phyloP scores from a whole-genome alignment of 148 eudicot species.

The Pharnaceum exiguum region DNA sequence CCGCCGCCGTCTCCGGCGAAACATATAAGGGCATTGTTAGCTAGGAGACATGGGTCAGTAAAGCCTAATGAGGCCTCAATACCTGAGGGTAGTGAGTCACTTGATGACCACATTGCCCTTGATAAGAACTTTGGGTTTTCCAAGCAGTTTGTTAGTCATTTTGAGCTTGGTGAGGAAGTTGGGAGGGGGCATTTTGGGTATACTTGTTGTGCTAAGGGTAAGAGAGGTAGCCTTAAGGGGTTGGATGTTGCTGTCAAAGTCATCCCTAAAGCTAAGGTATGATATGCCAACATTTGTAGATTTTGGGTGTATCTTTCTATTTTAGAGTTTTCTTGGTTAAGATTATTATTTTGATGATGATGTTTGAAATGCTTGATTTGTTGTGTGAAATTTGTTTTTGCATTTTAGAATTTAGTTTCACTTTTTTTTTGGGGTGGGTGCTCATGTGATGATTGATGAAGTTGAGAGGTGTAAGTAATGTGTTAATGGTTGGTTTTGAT shows the following conservation, averaged over 20 bases:
- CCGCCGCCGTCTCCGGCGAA: conserved; percentile 97
- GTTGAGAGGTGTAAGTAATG: too few species aligned
- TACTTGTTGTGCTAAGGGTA: conserved; percentile 78
- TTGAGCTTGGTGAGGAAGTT: conserved; percentile 85
- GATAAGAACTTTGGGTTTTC: conserved; percentile 89
- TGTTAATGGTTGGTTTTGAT: too few species aligned
- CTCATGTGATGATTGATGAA: conserved; percentile 8
- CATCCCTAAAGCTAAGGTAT: conserved; percentile 91
- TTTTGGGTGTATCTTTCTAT: conserved; percentile 8
- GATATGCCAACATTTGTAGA: background rate
- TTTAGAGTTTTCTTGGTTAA: background rate
- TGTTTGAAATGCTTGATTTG: conserved; percentile 4
- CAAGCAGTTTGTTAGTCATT: conserved; percentile 54
- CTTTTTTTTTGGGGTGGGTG: background rate
- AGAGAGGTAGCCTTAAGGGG: conserved; percentile 79
- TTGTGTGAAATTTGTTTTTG: background rate
- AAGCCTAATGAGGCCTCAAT: conserved; percentile 90
- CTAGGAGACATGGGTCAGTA: conserved; percentile 78
- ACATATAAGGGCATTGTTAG: conserved; percentile 81
- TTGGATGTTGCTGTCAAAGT: conserved; percentile 94
- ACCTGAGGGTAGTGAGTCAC: conserved; percentile 87
- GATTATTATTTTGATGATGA: background rate
- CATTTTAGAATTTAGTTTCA: background rate
- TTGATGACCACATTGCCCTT: conserved; percentile 67
- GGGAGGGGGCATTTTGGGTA: conserved; percentile 98